Base-by-base conservation (phyloP, 1,139 yeast species). In the Candida labiduridarum region DNA sequence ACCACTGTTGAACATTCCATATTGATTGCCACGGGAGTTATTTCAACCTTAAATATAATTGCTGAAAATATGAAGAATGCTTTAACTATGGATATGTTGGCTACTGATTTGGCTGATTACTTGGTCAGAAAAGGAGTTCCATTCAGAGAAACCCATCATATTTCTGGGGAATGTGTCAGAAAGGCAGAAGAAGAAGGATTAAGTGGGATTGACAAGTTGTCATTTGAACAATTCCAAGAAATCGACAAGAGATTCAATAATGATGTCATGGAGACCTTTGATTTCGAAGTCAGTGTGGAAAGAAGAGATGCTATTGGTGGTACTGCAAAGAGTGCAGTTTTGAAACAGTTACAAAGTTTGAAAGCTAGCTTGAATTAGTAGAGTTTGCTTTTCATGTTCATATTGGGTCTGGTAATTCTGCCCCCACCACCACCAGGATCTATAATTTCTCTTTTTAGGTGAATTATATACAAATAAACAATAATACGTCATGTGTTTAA, bases 51-150 rank as follows among this genome's bases (percentile, higher is more conserved):
- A 61, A 65, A 70, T 36, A 88, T 92, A 59, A 80, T 87, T 60
- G 79, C 82, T 57, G 85, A 81, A 52, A 85, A 79, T 59, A 94
- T 94, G 99, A 80, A 79, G 60, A 84, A 80, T 42, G 95, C 98
- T 0, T 80, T 94, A 62, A 92, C 98, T 33, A 92, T 92, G 96
- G 99, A 95, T 69, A 95, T 94, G 99, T 81, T 94, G 63, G 99
- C 99, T 15, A 94, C 99, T 22, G 99, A 94, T 68, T 80, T 94
- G 61, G 99, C 99, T 41, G 99, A 94, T 70, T 94, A 94, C 71
- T 80, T 94, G 59, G 99, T 94, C 50, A 85, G 97, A 75, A 91
- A 87, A 70, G 99, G 99, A 50, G 99, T 94, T 56, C 99, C 99
- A 52, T 94, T 94, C 76, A 89, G 99, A 77, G 98, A 94, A 74